phyloP scores from a whole-genome alignment of 1,284 basidiomycete species.

The Hymenochaete sp. region DNA sequence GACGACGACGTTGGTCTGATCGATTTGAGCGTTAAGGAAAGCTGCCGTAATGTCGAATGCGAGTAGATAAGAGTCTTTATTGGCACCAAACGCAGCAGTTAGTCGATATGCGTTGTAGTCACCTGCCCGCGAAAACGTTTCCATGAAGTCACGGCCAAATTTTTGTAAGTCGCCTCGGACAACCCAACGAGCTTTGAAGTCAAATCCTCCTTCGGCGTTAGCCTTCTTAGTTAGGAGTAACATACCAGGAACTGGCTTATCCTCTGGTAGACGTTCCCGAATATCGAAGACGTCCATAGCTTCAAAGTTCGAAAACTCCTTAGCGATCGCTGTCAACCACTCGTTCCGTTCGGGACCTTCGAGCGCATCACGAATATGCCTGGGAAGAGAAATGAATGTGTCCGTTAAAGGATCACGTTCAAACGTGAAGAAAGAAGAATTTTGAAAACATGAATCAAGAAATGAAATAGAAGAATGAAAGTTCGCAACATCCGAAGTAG shows the following conservation, averaged over 20 bases:
- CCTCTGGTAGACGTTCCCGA: not conserved
- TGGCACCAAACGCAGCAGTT: not conserved
- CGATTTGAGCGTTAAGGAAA: slow-evolving; percentile 1
- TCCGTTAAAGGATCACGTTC: too few species aligned
- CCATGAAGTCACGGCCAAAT: not conserved
- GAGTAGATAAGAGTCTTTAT: not conserved
- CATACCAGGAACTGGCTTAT: slow-evolving; percentile 6
- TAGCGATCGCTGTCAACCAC: not conserved
- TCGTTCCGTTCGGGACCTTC: not conserved
- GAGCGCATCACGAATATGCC: not conserved
- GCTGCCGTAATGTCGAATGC: slow-evolving; percentile 3
- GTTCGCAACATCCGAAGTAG: too few species aligned
- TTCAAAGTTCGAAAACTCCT: slow-evolving; percentile 3
- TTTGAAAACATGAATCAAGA: too few species aligned
- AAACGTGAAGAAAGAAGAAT: too few species aligned
- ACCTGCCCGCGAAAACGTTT: not conserved
- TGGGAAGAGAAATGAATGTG: too few species aligned
- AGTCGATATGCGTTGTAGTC: not conserved
- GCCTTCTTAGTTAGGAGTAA: slow-evolving; percentile 20
- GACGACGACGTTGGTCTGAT: slow-evolving; percentile 2
- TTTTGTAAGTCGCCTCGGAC: not conserved
- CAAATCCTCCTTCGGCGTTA: not conserved
- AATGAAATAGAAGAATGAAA: too few species aligned
- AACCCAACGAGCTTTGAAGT: slow-evolving; percentile 2
- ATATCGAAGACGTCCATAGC: not conserved